phyloP scores from a whole-genome alignment of 75 land plant species.

The Sequoiadendron giganteum region DNA sequence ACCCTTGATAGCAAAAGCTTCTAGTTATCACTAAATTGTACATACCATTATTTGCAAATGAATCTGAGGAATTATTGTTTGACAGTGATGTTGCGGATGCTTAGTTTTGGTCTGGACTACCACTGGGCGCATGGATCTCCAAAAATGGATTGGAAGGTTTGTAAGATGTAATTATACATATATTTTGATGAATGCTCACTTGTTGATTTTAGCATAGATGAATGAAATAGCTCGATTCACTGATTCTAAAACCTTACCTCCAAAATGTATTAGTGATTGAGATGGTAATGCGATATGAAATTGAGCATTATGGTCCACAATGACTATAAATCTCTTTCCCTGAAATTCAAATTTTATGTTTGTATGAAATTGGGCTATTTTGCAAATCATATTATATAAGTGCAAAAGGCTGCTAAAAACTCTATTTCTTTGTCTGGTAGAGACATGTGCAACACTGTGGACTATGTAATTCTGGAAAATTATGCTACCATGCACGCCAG shows the following conservation, averaged over 20 bases:
- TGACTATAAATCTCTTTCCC: background rate
- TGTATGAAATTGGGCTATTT: background rate
- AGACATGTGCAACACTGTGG: conserved; percentile 65
- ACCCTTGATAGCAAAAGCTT: background rate
- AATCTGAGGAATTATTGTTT: background rate
- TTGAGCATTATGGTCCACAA: background rate
- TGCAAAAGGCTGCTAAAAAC: background rate
- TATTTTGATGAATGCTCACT: background rate
- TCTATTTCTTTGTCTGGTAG: conserved; percentile 27
- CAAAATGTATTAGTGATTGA: background rate
- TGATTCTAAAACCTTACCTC: background rate
- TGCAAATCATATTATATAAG: background rate
- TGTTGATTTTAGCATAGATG: background rate
- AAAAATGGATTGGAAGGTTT: conserved; percentile 69
- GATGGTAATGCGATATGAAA: background rate
- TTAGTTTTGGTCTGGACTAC: conserved; percentile 93
- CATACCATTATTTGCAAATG: background rate
- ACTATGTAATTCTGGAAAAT: conserved; percentile 54
- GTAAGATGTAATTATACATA: conserved; percentile 7
- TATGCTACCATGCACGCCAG: conserved; percentile 68
- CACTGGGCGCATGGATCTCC: conserved; percentile 69
- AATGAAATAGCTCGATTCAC: background rate
- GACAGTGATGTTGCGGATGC: conserved; percentile 88
- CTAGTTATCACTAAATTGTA: background rate
- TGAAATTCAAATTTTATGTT: background rate